Evolutionary conservation across 1,139 yeast species (phyloP).

Genomic region (Yamadazyma trypodendri): DNA sequence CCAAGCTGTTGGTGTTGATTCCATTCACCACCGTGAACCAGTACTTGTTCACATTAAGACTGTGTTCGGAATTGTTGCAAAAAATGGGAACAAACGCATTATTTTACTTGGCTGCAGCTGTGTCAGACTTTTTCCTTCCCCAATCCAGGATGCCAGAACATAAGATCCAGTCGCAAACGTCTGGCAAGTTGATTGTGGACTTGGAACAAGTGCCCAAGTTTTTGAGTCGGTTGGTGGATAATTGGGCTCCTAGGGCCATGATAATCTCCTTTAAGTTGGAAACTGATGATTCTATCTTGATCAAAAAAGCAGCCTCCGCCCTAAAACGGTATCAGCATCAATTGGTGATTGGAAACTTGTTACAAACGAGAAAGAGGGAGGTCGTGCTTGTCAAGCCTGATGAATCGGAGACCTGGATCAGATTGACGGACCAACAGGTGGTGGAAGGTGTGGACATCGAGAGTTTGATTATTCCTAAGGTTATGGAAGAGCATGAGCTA

Average conservation of each 20-base stretch:
- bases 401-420: constrained; percentile 47
- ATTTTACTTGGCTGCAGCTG: constrained; percentile 95
- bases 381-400: constrained; percentile 79
- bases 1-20: constrained; percentile 61
- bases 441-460: constrained; percentile 60
- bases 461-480: constrained; percentile 72
- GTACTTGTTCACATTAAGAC: constrained; percentile 77
- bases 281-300: constrained; percentile 71
- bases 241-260: constrained; percentile 96
- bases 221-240: constrained; percentile 78
- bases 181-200: constrained; percentile 71
- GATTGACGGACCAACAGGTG: constrained; percentile 42
- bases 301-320: constrained; percentile 76
- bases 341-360: constrained; percentile 87
- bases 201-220: constrained; percentile 97
- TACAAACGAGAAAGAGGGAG: constrained; percentile 84
- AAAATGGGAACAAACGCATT: constrained; percentile 55
- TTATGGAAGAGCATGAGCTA: constrained; percentile 55
- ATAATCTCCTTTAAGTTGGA: constrained; percentile 93
- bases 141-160: constrained; percentile 84
- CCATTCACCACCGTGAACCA: constrained; percentile 97
- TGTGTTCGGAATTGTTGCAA: constrained; percentile 61
- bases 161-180: constrained; percentile 82
- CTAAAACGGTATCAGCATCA: constrained; percentile 86
- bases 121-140: constrained; percentile 92